Conservation (phyloP, 140 eudicot genomes). For the Bidens hawaiensis region DNA sequence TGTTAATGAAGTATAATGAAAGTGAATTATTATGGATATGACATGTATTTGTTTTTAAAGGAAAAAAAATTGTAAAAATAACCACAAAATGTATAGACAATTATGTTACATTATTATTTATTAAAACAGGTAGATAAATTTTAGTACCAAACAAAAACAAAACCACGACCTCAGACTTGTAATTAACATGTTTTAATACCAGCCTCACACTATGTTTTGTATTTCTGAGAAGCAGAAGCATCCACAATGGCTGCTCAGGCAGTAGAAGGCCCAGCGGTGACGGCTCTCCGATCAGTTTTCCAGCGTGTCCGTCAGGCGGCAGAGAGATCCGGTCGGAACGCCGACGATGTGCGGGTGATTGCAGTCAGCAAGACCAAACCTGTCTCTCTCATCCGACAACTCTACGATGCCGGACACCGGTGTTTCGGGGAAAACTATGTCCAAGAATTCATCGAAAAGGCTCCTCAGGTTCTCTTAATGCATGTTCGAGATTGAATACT, state of each 20-base stretch:
- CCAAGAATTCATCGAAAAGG: slow-evolving; percentile 82
- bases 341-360: slow-evolving; percentile 67
- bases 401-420: slow-evolving; percentile 92
- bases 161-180: too few relatives aligned
- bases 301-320: slow-evolving; percentile 78
- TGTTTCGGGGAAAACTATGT: slow-evolving; percentile 93
- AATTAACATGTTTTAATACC: not conserved
- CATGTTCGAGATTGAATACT: not conserved
- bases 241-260: slow-evolving; percentile 64
- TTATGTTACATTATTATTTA: too few relatives aligned
- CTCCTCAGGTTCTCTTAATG: slow-evolving; percentile 58
- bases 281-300: slow-evolving; percentile 70
- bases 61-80: too few relatives aligned
- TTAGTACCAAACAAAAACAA: too few relatives aligned
- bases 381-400: slow-evolving; percentile 59
- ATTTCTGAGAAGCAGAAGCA: not conserved
- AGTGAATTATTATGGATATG: too few relatives aligned
- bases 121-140: too few relatives aligned
- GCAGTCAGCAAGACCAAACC: slow-evolving; percentile 94
- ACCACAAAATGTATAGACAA: too few relatives aligned
- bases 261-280: slow-evolving; percentile 50
- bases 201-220: slow-evolving; percentile 17
- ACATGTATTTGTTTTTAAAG: too few relatives aligned
- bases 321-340: slow-evolving; percentile 58
- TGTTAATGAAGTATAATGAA: too few relatives aligned